Percentiles rank a stretch among this genome's conserved stretches.
phyloP scores from a whole-genome alignment of 2,329 filamentous ascomycete species.

The Fonsecaea monophora region DNA sequence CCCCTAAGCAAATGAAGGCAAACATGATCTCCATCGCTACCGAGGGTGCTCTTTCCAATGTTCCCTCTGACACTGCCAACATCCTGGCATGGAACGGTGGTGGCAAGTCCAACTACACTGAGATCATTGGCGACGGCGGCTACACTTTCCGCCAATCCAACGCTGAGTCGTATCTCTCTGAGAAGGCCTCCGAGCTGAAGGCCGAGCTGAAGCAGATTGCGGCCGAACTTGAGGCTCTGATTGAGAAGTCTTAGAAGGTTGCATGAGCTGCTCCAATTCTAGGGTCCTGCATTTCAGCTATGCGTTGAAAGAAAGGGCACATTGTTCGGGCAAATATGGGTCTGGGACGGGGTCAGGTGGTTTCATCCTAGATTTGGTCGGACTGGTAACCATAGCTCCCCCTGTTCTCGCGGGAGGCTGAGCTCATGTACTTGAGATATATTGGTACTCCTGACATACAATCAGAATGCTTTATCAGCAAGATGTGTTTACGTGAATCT shows the following conservation, averaged over 20 bases:
- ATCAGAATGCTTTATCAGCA: slow-evolving; percentile 9
- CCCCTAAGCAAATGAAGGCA: slow-evolving; percentile 91
- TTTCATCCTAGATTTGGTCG: slow-evolving; percentile 18
- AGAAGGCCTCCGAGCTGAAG: slow-evolving; percentile 56
- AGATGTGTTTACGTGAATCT: background rate
- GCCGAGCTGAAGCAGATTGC: slow-evolving; percentile 41
- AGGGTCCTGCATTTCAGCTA: slow-evolving; percentile 7
- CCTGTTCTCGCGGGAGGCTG: slow-evolving; percentile 8
- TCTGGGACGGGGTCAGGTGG: background rate
- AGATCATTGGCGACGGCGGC: slow-evolving; percentile 76
- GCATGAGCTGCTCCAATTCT: background rate
- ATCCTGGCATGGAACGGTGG: slow-evolving; percentile 99
- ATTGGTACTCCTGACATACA: slow-evolving; percentile 12
- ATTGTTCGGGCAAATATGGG: slow-evolving; percentile 9
- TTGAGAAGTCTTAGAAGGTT: slow-evolving; percentile 32
- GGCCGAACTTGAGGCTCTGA: slow-evolving; percentile 35
- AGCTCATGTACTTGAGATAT: slow-evolving; percentile 19
- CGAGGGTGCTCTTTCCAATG: slow-evolving; percentile 75
- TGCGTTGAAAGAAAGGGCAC: background rate
- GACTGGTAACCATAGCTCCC: slow-evolving; percentile 8
- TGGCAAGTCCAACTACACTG: slow-evolving; percentile 86
- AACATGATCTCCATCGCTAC: slow-evolving; percentile 85
- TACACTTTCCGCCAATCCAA: slow-evolving; percentile 58
- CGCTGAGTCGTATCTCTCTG: slow-evolving; percentile 51
- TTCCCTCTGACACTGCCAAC: slow-evolving; percentile 88